These are phyloP conservation scores for Suhomyces yuchorum DNA, from an alignment of 1,139 yeast genomes.

Conservation along the genomic window DNA sequence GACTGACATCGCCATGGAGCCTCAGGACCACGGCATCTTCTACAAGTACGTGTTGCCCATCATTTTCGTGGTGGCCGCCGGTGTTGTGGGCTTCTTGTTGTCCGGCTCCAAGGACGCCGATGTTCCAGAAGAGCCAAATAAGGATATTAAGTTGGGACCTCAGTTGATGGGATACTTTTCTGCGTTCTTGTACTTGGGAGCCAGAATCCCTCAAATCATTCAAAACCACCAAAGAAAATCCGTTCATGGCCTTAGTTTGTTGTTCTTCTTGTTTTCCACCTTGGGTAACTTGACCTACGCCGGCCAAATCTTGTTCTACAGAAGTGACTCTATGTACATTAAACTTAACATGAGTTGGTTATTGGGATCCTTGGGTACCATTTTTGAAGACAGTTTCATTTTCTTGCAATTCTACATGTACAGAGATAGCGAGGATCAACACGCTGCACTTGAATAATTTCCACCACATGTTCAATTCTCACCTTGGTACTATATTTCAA, in stretches of 20 bases:
- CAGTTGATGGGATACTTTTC: constrained; percentile 73
- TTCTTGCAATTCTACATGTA: constrained; percentile 67
- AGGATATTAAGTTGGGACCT: constrained; percentile 52
- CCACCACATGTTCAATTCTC: neutral
- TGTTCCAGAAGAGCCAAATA: constrained; percentile 16
- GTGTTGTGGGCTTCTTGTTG: constrained; percentile 59
- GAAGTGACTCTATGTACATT: constrained; percentile 62
- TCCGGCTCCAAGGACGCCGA: constrained; percentile 32
- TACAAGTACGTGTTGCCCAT: constrained; percentile 61
- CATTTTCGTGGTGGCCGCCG: constrained; percentile 67
- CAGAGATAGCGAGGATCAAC: constrained; percentile 25
- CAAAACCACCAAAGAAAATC: constrained; percentile 70
- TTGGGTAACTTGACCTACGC: constrained; percentile 79
- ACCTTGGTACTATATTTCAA: neutral
- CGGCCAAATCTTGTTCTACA: constrained; percentile 66
- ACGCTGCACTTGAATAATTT: constrained; percentile 4
- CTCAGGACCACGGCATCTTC: constrained; percentile 47
- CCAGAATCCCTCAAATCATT: constrained; percentile 77
- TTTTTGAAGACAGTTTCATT: constrained; percentile 64
- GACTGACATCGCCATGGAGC: constrained; percentile 48
- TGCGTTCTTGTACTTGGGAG: constrained; percentile 70
- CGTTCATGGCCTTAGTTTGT: constrained; percentile 71
- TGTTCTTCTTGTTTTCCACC: constrained; percentile 74
- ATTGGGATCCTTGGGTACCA: constrained; percentile 73
- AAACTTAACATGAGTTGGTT: constrained; percentile 71